Evolutionary conservation across 1,284 basidiomycete genomes (phyloP).

Genomic region (Pterulicium gracile): DNA sequence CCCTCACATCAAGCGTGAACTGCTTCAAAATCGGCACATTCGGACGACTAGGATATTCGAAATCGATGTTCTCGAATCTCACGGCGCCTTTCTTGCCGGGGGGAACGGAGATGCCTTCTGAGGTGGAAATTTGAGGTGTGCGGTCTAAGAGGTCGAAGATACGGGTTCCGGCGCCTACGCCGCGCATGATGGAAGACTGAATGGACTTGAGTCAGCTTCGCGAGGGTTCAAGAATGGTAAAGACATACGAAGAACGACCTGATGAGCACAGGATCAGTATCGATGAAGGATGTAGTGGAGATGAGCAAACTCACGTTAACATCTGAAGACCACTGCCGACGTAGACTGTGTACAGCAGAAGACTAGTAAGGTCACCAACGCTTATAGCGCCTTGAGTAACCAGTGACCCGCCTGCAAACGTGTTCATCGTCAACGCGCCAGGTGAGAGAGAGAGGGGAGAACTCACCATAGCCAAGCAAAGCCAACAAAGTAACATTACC

Average conservation of each 20-base stretch:
- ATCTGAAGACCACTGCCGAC: conserved; percentile 74
- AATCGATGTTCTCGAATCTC: conserved; percentile 71
- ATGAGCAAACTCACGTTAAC: conserved; percentile 49
- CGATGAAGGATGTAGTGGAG: not conserved
- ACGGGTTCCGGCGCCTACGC: conserved; percentile 85
- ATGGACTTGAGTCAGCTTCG: conserved; percentile 2
- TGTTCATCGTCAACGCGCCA: conserved; percentile 1
- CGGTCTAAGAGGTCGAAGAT: conserved; percentile 91
- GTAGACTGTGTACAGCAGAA: conserved; percentile 90
- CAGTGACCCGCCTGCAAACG: conserved; percentile 69
- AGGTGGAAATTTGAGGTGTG: conserved; percentile 57
- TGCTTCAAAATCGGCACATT: conserved; percentile 72
- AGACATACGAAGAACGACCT: conserved; percentile 44
- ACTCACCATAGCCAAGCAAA: conserved; percentile 79
- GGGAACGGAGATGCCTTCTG: conserved; percentile 46
- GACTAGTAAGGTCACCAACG: conserved; percentile 83
- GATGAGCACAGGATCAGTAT: conserved; percentile 8
- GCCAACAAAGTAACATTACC: conserved; percentile 90
- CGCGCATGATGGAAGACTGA: conserved; percentile 78
- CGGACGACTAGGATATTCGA: conserved; percentile 80
- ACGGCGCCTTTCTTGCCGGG: conserved; percentile 53
- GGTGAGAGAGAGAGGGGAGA: not conserved
- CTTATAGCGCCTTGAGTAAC: conserved; percentile 83
- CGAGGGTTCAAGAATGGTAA: not conserved
- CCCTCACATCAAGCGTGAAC: conserved; percentile 66